Conservation (phyloP, 768 basidiomycete species). For the Russula dissimulans region DNA sequence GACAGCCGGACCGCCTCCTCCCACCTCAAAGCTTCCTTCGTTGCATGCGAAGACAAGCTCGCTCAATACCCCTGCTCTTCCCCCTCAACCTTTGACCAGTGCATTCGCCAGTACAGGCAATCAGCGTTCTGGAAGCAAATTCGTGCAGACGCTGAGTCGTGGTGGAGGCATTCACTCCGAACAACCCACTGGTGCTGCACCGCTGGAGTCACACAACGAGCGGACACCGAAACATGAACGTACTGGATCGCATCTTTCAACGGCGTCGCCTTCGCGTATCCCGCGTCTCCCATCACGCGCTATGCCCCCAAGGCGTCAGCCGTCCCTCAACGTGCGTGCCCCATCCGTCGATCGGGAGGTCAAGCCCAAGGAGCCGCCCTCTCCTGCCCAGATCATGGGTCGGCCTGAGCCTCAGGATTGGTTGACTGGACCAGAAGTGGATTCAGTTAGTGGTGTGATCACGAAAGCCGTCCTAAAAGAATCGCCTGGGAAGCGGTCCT, state of each 20-base stretch:
- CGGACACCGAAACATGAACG: conserved; percentile 7
- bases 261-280: conserved; percentile 18
- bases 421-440: conserved; percentile 62
- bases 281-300: conserved; percentile 30
- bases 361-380: conserved; percentile 14
- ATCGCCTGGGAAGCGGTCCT: conserved; percentile 65
- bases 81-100: neutral
- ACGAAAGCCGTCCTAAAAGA: conserved; percentile 47
- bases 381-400: conserved; percentile 23
- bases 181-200: conserved; percentile 45
- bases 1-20: conserved; percentile 13
- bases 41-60: conserved; percentile 1
- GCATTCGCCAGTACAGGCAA: neutral
- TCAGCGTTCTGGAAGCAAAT: conserved; percentile 2
- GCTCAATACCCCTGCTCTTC: neutral
- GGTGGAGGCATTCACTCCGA: conserved; percentile 44
- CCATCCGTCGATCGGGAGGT: neutral
- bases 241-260: conserved; percentile 8
- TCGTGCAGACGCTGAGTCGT: conserved; percentile 8
- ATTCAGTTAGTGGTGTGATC: conserved; percentile 18
- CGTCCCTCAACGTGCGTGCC: conserved; percentile 26
- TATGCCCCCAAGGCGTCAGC: conserved; percentile 41
- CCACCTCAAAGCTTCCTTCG: conserved; percentile 2
- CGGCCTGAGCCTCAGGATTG: conserved; percentile 45
- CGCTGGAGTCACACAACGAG: conserved; percentile 32